Percentiles rank a stretch among this genome's conserved stretches.
Evolutionary conservation across 306 rosid genomes (phyloP).

Genomic region (Glycine tomentella): DNA sequence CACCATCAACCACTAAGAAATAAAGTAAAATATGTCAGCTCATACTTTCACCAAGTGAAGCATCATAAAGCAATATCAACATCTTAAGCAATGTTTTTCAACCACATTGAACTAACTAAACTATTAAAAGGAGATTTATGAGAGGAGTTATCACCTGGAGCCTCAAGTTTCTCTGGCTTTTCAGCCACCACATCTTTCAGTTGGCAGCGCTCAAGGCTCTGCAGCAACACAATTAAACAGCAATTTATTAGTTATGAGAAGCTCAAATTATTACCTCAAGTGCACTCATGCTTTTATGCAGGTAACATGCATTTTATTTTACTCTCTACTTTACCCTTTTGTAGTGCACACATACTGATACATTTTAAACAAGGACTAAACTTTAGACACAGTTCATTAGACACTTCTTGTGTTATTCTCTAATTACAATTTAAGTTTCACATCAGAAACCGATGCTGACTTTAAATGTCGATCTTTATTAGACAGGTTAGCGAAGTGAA

Average conservation of each 20-base stretch:
- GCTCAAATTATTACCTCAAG: background rate
- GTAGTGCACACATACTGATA: background rate
- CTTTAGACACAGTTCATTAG: background rate
- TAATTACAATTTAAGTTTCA: background rate
- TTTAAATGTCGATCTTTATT: too few relatives aligned
- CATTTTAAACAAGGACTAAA: background rate
- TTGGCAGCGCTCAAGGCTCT: conserved; percentile 91
- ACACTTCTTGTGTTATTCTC: too few relatives aligned
- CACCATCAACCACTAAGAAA: conserved; percentile 69
- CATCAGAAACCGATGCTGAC: background rate
- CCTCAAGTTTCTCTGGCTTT: conserved; percentile 79
- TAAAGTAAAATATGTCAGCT: background rate
- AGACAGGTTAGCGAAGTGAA: too few relatives aligned
- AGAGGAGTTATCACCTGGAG: conserved; percentile 64
- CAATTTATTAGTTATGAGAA: conserved; percentile 15
- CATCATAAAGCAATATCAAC: background rate
- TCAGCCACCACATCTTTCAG: conserved; percentile 79
- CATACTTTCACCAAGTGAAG: conserved; percentile 1
- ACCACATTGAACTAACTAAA: conserved; percentile 27
- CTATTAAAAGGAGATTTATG: conserved; percentile 19
- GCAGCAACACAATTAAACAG: conserved; percentile 35
- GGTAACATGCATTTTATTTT: background rate
- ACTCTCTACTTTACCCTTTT: conserved; percentile 1
- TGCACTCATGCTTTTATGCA: background rate
- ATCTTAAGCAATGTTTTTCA: conserved; percentile 9